A percentile compares a stretch with the other conserved stretches of the same genome.
phyloP scores from a whole-genome alignment of 129 eudicot species.

The Artemisia tridentata region DNA sequence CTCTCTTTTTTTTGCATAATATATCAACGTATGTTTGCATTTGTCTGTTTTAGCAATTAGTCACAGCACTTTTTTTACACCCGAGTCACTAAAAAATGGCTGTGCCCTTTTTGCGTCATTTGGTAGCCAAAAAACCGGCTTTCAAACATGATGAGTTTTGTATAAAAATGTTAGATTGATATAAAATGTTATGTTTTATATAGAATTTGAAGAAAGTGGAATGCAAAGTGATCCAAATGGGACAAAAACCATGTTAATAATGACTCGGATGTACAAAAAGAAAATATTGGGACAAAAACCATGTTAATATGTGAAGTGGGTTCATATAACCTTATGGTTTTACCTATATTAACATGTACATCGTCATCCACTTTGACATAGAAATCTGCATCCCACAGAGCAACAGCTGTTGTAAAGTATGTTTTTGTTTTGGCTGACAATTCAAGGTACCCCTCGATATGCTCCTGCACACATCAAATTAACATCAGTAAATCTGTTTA shows the following conservation, averaged over 20 bases:
- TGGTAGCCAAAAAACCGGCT: too few species aligned
- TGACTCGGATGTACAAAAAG: too few species aligned
- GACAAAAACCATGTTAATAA: not conserved
- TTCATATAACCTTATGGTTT: conserved; percentile 8
- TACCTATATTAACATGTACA: conserved; percentile 93
- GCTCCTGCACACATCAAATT: conserved; percentile 52
- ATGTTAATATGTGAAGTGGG: not conserved
- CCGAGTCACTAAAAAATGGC: too few species aligned
- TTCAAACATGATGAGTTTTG: too few species aligned
- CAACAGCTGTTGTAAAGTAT: conserved; percentile 78
- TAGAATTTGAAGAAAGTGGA: too few species aligned
- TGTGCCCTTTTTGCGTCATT: too few species aligned
- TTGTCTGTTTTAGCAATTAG: too few species aligned
- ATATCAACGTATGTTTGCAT: not conserved
- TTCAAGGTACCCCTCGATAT: conserved; percentile 90
- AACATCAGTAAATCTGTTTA: not conserved
- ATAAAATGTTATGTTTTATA: too few species aligned
- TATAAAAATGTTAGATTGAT: too few species aligned
- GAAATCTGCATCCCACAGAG: conserved; percentile 91
- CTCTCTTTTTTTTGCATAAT: not conserved
- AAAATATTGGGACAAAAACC: too few species aligned
- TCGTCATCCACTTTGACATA: conserved; percentile 95
- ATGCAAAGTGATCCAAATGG: not conserved
- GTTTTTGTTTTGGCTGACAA: conserved; percentile 82
- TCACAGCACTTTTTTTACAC: too few species aligned